Conservation (phyloP, 139 green algal species). For the Zygnema circumcarinatum region DNA sequence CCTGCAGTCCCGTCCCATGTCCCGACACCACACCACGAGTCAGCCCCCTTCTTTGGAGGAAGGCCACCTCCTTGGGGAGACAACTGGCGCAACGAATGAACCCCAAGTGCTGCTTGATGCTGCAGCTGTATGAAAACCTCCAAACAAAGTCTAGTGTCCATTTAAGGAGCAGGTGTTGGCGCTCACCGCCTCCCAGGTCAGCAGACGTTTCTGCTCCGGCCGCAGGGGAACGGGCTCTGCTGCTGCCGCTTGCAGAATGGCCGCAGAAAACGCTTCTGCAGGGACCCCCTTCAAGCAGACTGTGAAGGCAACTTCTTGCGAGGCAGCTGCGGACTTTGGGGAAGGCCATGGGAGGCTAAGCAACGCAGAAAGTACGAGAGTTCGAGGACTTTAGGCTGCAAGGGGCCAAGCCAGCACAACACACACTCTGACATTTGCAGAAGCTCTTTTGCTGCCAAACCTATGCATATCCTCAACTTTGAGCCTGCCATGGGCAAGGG, state of each 20-base stretch:
- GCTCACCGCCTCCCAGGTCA: conserved; percentile 51
- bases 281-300: background rate
- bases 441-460: background rate
- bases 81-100: no score
- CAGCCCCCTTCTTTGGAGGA: no score
- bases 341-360: background rate
- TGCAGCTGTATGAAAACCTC: no score
- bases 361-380: background rate
- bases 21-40: no score
- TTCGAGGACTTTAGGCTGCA: background rate
- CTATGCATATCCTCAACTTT: no score
- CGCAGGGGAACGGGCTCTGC: conserved; percentile 10
- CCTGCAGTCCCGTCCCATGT: no score
- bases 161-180: no score
- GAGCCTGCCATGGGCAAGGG: no score
- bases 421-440: background rate
- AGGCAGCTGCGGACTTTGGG: background rate
- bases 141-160: no score
- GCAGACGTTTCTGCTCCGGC: conserved; percentile 35
- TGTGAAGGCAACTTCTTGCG: background rate
- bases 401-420: background rate
- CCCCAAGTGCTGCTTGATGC: no score
- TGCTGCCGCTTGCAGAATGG: background rate
- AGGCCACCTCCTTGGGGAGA: no score
- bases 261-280: conserved; percentile 35